Evolutionary conservation across 495 filamentous ascomycete genomes (phyloP).

Genomic region (Podospora anserina): DNA sequence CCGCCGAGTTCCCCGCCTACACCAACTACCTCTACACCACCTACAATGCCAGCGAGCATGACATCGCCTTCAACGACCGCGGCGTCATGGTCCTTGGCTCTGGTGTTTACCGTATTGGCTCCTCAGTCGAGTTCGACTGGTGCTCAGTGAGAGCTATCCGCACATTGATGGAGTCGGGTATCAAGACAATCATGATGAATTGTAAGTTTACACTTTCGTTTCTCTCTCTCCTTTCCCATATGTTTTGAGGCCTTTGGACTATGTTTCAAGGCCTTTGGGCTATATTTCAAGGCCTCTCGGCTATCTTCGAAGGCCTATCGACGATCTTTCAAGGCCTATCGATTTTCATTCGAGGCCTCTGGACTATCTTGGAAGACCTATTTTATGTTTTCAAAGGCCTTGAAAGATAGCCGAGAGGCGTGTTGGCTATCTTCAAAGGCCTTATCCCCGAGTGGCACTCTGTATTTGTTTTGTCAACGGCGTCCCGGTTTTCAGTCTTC

Average conservation of each 20-base stretch:
- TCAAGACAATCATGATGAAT: constrained; percentile 99
- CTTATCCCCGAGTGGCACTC: too few relatives aligned
- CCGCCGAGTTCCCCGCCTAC: constrained; percentile 89
- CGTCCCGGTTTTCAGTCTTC: too few relatives aligned
- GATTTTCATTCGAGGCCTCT: too few relatives aligned
- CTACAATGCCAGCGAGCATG: constrained; percentile 87
- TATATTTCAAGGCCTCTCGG: too few relatives aligned
- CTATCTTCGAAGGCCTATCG: too few relatives aligned
- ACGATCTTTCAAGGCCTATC: too few relatives aligned
- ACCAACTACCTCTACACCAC: constrained; percentile 98
- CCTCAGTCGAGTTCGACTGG: constrained; percentile 98
- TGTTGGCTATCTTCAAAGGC: neutral
- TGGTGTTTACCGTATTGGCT: constrained; percentile 96
- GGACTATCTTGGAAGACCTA: neutral
- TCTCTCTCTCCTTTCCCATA: neutral
- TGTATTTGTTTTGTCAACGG: too few relatives aligned
- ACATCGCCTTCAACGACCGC: constrained; percentile 79
- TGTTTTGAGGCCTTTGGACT: neutral
- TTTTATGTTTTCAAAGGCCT: neutral
- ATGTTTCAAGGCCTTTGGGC: neutral
- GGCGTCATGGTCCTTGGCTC: constrained; percentile 96
- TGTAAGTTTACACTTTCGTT: constrained; percentile 19
- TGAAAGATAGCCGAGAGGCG: too few relatives aligned
- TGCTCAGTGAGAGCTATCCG: constrained; percentile 96
- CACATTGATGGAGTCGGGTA: constrained; percentile 79